A percentile compares a stretch with the other conserved stretches of the same genome.
Conservation (phyloP, 73 alveolate genomes). For the Tetrahymena thermophila region DNA sequence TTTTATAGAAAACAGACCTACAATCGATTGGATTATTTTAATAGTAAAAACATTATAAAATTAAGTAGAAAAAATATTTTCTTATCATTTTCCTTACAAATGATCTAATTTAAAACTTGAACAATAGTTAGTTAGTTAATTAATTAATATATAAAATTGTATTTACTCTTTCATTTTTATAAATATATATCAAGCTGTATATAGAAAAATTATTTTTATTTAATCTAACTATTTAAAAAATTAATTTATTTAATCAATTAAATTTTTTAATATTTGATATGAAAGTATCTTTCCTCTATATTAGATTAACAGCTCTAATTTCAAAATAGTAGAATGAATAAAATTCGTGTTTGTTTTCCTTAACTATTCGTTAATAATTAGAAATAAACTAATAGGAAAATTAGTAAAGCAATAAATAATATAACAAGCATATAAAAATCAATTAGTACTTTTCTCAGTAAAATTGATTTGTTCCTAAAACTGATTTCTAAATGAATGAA, state of each 20-base stretch:
- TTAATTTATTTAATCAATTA: not conserved
- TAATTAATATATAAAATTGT: too few species aligned
- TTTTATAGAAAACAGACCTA: not conserved
- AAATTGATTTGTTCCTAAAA: too few species aligned
- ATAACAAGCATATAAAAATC: not conserved
- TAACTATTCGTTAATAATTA: not conserved
- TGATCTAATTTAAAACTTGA: not conserved
- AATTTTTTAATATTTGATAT: not conserved
- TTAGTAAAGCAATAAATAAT: not conserved
- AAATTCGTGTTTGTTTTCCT: not conserved
- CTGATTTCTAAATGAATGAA: not conserved
- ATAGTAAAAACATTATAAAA: not conserved
- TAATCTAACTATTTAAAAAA: too few species aligned
- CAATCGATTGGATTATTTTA: not conserved
- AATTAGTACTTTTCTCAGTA: too few species aligned
- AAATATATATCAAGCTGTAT: too few species aligned
- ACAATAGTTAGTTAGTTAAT: too few species aligned
- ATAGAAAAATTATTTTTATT: too few species aligned
- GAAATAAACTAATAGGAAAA: not conserved
- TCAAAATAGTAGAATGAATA: not conserved
- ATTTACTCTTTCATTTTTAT: too few species aligned
- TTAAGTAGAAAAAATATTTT: not conserved
- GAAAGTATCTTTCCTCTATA: not conserved
- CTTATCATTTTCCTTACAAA: not conserved
- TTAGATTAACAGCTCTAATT: not conserved